phyloP scores from a whole-genome alignment of 768 basidiomycete species.

The Rhodotorula babjevae region DNA sequence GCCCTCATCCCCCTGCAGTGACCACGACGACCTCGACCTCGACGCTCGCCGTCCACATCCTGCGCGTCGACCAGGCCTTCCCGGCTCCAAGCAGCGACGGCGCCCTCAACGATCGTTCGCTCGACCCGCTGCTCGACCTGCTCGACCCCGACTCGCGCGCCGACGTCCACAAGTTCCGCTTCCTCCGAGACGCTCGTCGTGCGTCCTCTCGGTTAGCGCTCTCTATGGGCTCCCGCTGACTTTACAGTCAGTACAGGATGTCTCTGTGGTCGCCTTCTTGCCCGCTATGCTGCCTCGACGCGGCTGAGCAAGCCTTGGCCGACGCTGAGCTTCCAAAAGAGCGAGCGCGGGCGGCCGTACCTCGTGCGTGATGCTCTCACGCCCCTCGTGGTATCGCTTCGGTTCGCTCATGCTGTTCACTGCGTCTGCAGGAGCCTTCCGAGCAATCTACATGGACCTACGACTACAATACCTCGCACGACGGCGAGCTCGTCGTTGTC shows the following conservation, averaged over 20 bases:
- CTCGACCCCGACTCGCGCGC: conserved; percentile 1
- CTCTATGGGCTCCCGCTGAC: neutral
- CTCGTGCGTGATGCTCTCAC: neutral
- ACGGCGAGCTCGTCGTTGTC: conserved; percentile 11
- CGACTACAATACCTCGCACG: conserved; percentile 32
- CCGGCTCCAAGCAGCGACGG: neutral
- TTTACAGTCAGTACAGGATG: neutral
- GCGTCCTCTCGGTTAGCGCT: neutral
- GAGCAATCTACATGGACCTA: too few species aligned
- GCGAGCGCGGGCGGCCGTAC: neutral
- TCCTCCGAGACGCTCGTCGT: conserved; percentile 29
- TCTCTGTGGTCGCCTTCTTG: conserved; percentile 21
- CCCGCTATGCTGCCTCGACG: neutral
- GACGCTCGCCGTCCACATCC: conserved; percentile 4
- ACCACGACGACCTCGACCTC: neutral
- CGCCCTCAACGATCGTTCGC: neutral
- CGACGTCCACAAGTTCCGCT: conserved; percentile 14
- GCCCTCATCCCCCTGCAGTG: neutral
- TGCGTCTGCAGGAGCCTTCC: neutral
- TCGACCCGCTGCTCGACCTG: conserved; percentile 5
- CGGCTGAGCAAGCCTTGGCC: neutral
- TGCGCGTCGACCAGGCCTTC: neutral
- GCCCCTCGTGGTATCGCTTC: too few species aligned
- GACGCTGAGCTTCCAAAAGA: neutral
- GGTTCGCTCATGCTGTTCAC: too few species aligned